Base-by-base conservation (phyloP, 1,284 basidiomycete genomes). In the Ganoderma multipileum region DNA sequence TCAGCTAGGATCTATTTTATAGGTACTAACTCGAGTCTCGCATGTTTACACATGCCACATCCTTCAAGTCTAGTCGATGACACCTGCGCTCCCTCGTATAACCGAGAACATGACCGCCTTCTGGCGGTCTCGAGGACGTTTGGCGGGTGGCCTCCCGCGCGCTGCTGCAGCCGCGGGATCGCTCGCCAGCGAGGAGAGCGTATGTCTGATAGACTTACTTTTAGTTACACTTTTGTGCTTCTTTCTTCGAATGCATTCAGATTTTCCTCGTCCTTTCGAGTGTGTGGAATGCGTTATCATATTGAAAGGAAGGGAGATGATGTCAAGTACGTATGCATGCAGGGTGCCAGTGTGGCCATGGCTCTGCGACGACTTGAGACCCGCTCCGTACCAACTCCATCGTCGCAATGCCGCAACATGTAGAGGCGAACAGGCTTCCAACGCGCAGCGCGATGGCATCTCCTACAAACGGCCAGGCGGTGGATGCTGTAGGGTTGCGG, bases 1-100 rank as follows among this genome's bases (percentile, higher is more conserved):
- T 92, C 91, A 91, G 85, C 86, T 87, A 92, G 91, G 91, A 92
- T 92, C 91, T 92, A 86, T 92, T 92, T 87, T 89, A 92, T 90
- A 92, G 91, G 89, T 89, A 90, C 91, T 92, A 90, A 92, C 91
- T 90, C 89, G 85, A 91, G 89, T 92, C 89, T 91, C 88, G 91
- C 91, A 91, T 91, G 90, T 92, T 90, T 91, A 91, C 86, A 86
- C 89, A 90, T 92, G 90, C 90, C 90, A 81, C 88, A 89, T 88
- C 84, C 86, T 90, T 90, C 86, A 87, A 86, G 87, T 91, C 88
- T 90, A 89, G 83, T 90, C 85, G 91, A 92, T 92, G 91, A 91
- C 84, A 81, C 63, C 67, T 76, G 86, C 89, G 84, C 84, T 86
- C 85, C 76, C 89, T 90, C 89, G 90, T 91, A 83, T 80, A 81